These are phyloP conservation scores for Pythium aphanidermatum DNA, from an alignment of 352 stramenopile species.

Conservation along the genomic window DNA sequence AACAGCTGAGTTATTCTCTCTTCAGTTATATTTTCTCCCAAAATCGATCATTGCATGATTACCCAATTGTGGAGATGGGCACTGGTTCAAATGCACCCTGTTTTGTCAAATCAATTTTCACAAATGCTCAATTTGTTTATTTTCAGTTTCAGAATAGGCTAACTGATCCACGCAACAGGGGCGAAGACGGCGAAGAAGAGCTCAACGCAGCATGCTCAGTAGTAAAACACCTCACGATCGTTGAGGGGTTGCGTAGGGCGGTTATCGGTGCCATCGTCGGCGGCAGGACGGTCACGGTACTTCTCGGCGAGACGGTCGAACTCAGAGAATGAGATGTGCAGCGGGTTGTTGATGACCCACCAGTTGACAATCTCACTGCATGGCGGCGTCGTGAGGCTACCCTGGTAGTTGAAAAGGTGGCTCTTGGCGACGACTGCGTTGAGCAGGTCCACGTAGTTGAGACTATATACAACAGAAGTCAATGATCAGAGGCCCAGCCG, in stretches of 20 bases:
- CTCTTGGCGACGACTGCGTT: conserved; percentile 40
- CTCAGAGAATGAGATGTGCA: conserved; percentile 35
- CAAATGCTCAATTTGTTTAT: too few species aligned
- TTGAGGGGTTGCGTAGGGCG: conserved; percentile 48
- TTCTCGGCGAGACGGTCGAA: conserved; percentile 25
- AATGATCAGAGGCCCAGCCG: too few species aligned
- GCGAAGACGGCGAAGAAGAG: too few species aligned
- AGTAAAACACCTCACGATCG: conserved; percentile 40
- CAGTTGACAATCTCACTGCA: conserved; percentile 56
- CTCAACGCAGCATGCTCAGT: too few species aligned
- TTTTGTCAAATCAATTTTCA: too few species aligned
- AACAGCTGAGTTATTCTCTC: too few species aligned
- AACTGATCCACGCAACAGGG: too few species aligned
- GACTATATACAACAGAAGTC: conserved; percentile 6
- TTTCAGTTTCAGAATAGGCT: too few species aligned
- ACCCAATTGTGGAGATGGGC: too few species aligned
- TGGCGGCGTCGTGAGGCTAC: conserved; percentile 48
- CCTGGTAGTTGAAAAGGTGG: conserved; percentile 62
- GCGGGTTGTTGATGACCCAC: conserved; percentile 53
- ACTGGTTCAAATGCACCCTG: too few species aligned
- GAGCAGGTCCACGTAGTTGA: conserved; percentile 58
- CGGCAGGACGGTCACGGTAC: conserved; percentile 29
- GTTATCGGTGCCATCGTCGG: conserved; percentile 34
- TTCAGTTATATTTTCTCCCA: too few species aligned
- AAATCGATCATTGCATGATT: too few species aligned